Evolutionary conservation across 495 filamentous ascomycete genomes (phyloP).

Genomic region (Choiromyces venosus): DNA sequence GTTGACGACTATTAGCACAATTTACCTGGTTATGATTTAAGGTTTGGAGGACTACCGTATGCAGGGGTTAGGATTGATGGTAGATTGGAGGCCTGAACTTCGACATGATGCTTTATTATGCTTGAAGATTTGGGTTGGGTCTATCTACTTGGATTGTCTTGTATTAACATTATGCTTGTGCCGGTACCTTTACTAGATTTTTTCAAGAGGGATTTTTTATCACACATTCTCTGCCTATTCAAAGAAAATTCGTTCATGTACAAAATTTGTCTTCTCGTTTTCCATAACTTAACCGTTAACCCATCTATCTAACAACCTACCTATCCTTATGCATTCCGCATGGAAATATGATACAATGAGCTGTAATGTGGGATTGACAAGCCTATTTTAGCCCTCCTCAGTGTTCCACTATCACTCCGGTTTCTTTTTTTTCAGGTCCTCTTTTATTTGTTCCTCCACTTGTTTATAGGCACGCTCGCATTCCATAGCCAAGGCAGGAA

Average conservation of each 20-base stretch:
- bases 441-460: slow-evolving; percentile 61
- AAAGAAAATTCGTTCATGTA: background rate
- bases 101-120: background rate
- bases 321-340: background rate
- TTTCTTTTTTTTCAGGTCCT: slow-evolving; percentile 29
- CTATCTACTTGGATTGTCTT: background rate
- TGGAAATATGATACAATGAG: slow-evolving; percentile 2
- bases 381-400: background rate
- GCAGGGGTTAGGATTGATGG: background rate
- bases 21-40: slow-evolving; percentile 34
- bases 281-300: background rate
- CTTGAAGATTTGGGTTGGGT: background rate
- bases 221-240: background rate
- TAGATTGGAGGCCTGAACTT: background rate
- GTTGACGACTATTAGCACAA: slow-evolving; percentile 56
- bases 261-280: background rate
- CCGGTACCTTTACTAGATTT: background rate
- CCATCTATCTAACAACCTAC: background rate
- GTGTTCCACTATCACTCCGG: background rate
- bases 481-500: slow-evolving; percentile 81
- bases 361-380: background rate
- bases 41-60: background rate
- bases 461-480: slow-evolving; percentile 85
- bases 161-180: background rate
- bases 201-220: background rate